Percentiles rank a stretch among this genome's conserved stretches.
phyloP scores from a whole-genome alignment of 108 stramenopile genomes.

The Pseudonitzschia multiseries region DNA sequence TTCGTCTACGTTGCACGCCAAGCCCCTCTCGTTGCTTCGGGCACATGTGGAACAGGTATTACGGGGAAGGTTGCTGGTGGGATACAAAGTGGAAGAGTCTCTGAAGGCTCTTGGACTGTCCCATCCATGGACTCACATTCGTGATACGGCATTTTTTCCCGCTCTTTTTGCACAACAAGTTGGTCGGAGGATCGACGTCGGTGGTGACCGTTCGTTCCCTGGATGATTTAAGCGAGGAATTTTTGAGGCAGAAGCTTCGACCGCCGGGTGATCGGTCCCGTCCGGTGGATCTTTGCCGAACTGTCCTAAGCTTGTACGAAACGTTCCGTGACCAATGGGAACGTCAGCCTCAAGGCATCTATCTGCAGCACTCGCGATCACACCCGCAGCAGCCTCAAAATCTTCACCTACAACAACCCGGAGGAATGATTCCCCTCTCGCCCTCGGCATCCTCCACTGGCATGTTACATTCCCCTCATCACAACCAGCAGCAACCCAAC shows the following conservation, averaged over 20 bases:
- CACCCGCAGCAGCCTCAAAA: constrained; percentile 1
- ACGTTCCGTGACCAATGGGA: constrained; percentile 65
- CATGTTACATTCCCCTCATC: not conserved
- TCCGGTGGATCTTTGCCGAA: constrained; percentile 21
- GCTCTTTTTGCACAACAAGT: constrained; percentile 34
- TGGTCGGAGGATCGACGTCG: constrained; percentile 1
- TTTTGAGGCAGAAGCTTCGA: constrained; percentile 19
- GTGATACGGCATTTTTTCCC: constrained; percentile 87
- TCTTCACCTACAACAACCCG: not conserved
- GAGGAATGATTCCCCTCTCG: constrained; percentile 1
- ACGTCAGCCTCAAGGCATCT: not conserved
- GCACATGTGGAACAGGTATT: constrained; percentile 56
- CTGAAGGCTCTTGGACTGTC: constrained; percentile 69
- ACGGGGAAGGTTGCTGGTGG: constrained; percentile 82
- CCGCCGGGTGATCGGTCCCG: constrained; percentile 1
- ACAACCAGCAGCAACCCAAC: not conserved
- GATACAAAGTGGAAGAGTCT: constrained; percentile 88
- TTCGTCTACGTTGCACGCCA: not conserved
- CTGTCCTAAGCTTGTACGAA: constrained; percentile 69
- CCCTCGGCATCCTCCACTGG: constrained; percentile 6
- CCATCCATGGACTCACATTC: constrained; percentile 73
- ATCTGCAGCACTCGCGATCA: not conserved
- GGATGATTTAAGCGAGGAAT: constrained; percentile 20
- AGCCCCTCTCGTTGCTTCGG: constrained; percentile 66
- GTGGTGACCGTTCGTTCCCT: constrained; percentile 14